phyloP scores from a whole-genome alignment of 768 basidiomycete species.

The Agrocybe chaxingu region DNA sequence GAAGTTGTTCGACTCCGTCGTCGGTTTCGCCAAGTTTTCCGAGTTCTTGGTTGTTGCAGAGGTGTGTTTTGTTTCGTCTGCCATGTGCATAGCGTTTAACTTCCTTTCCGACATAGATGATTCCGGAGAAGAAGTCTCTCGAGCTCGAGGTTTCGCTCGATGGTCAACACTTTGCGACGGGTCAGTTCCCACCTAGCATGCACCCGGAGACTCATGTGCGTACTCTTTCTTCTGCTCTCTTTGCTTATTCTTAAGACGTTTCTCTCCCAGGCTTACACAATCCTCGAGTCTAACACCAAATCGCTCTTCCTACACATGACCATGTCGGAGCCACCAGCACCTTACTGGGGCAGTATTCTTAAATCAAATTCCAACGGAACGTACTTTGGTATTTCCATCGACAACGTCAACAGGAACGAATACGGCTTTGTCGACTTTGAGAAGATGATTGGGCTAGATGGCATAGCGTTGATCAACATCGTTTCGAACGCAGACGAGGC shows the following conservation, averaged over 20 bases:
- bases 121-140: constrained; percentile 53
- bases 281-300: constrained; percentile 91
- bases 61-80: constrained; percentile 41
- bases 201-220: constrained; percentile 85
- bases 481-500: constrained; percentile 83
- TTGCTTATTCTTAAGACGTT: not conserved
- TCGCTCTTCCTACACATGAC: constrained; percentile 96
- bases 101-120: constrained; percentile 33
- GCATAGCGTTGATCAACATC: constrained; percentile 90
- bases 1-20: constrained; percentile 81
- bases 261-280: constrained; percentile 72
- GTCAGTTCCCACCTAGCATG: constrained; percentile 89
- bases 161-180: constrained; percentile 79
- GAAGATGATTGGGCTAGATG: constrained; percentile 94
- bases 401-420: constrained; percentile 88
- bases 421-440: constrained; percentile 94
- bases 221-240: constrained; percentile 4
- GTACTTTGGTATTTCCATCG: constrained; percentile 85
- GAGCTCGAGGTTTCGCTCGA: constrained; percentile 92
- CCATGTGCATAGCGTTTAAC: constrained; percentile 1
- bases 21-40: constrained; percentile 95
- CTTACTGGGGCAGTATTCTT: constrained; percentile 87
- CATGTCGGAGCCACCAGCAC: constrained; percentile 70
- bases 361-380: constrained; percentile 99
- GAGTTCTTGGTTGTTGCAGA: constrained; percentile 96